phyloP scores from a whole-genome alignment of 1,139 yeast species.

The Citeromyces siamensis region DNA sequence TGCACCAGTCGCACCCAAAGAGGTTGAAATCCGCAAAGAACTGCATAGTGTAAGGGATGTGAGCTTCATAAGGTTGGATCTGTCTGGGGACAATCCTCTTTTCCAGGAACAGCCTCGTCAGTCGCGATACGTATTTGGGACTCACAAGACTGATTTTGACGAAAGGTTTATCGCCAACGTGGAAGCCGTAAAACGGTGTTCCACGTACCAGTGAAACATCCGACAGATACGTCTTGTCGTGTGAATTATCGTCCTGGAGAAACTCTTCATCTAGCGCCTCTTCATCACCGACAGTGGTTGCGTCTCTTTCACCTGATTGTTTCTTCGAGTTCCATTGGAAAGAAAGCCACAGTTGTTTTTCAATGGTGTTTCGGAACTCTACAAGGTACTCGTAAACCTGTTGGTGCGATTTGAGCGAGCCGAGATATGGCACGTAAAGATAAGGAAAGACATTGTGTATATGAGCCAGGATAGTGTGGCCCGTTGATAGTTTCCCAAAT shows the following conservation, averaged over 20 bases:
- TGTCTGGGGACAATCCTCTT: conserved; percentile 25
- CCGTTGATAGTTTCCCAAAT: conserved; percentile 53
- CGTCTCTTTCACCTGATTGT: conserved; percentile 6
- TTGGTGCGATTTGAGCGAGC: conserved; percentile 16
- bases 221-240: conserved; percentile 35
- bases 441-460: conserved; percentile 84
- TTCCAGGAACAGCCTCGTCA: conserved; percentile 48
- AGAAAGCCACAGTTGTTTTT: conserved; percentile 14
- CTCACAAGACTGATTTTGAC: conserved; percentile 59
- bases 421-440: conserved; percentile 48
- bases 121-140: conserved; percentile 44
- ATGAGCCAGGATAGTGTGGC: conserved; percentile 50
- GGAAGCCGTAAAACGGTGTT: conserved; percentile 75
- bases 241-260: conserved; percentile 8
- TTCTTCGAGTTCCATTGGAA: conserved; percentile 10
- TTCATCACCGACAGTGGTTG: conserved; percentile 9
- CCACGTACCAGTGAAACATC: conserved; percentile 61
- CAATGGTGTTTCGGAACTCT: conserved; percentile 18
- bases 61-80: conserved; percentile 58
- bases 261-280: conserved; percentile 9
- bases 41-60: conserved; percentile 66
- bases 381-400: conserved; percentile 16
- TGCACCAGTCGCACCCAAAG: conserved; percentile 76
- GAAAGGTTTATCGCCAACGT: conserved; percentile 47
- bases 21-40: conserved; percentile 75